Evolutionary conservation across 108 stramenopile species (phyloP), one percentile per base, ranked within the genome.

Genomic region (Nitzschia palea): DNA sequence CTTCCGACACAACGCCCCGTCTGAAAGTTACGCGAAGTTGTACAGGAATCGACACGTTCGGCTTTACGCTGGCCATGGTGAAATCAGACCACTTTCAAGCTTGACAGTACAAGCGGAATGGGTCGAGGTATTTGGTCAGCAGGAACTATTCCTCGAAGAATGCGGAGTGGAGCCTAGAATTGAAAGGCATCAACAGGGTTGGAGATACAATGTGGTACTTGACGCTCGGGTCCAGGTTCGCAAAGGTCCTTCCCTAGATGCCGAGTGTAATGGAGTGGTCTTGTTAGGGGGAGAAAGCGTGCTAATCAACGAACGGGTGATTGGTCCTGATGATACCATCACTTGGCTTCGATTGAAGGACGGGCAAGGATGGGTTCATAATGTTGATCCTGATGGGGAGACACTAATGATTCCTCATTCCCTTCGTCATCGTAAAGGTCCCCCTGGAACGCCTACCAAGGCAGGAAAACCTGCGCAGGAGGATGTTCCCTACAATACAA

Each of bases 21-120:
- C 61, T 4, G 93, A 94, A 61, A 82, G 81, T 32, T 94, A 86
- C 74, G 93, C 93, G 8, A 91, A 88, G 55, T 68, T 94, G n/a
- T 94, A 83, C 64, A 69, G 93, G n/a, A 87, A 82, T 62, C 80
- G 83, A 27, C 80, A 84, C 57, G 74, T 80, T 35, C 69, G 71
- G 20, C 57, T 76, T 3, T 59, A 68, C 36, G 43, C 42, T 20
- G 78, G 76, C 47, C 50, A 70, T 51, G 59, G 60, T 9, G 79
- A 71, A 44, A 80, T 78, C 55, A 65, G 81, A 42, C 70, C 78
- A 3, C 70, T 94, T 6, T 47, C 80, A 36, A 69, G 81, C 30
- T 43, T 88, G 48, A 80, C 83, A 20, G 54, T 62, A 12, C 85
- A 80, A 53, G 84, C 89, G 4, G 93, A 94, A 71, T 94, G 93